Evolutionary conservation across 805 yeast species (phyloP).

Genomic region (Debaryomyces maramus): DNA sequence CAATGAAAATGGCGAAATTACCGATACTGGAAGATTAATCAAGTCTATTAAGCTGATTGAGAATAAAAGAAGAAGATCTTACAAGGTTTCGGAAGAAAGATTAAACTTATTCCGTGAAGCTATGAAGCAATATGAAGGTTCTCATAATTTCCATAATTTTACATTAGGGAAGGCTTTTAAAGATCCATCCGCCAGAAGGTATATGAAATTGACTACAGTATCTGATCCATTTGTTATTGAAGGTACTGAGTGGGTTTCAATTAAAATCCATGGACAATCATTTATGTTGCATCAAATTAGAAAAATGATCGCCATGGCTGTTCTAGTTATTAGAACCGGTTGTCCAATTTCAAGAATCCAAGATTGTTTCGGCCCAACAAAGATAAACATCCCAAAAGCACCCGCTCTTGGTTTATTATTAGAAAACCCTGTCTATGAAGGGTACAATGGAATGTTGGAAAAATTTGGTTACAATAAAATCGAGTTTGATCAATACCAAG

Average conservation of each 20-base stretch:
- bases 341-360: conserved; percentile 74
- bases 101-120: conserved; percentile 64
- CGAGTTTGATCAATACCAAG: conserved; percentile 62
- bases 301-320: conserved; percentile 96
- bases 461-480: conserved; percentile 77
- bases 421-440: conserved; percentile 90
- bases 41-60: conserved; percentile 63
- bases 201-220: conserved; percentile 75
- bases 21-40: conserved; percentile 39
- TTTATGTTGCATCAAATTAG: conserved; percentile 98
- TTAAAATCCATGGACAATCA: conserved; percentile 96
- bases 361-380: conserved; percentile 72
- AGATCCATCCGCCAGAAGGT: conserved; percentile 83
- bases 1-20: conserved; percentile 37
- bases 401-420: conserved; percentile 91
- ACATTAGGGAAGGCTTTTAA: conserved; percentile 78
- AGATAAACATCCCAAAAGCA: conserved; percentile 92
- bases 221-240: conserved; percentile 89
- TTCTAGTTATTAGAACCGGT: conserved; percentile 80
- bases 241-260: conserved; percentile 93
- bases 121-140: conserved; percentile 74
- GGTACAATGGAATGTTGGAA: conserved; percentile 69
- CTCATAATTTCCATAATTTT: conserved; percentile 90
- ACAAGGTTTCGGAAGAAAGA: conserved; percentile 62
- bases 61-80: conserved; percentile 64